Evolutionary conservation across 352 stramenopile genomes (phyloP).

Genomic region (Pythium volutum): DNA sequence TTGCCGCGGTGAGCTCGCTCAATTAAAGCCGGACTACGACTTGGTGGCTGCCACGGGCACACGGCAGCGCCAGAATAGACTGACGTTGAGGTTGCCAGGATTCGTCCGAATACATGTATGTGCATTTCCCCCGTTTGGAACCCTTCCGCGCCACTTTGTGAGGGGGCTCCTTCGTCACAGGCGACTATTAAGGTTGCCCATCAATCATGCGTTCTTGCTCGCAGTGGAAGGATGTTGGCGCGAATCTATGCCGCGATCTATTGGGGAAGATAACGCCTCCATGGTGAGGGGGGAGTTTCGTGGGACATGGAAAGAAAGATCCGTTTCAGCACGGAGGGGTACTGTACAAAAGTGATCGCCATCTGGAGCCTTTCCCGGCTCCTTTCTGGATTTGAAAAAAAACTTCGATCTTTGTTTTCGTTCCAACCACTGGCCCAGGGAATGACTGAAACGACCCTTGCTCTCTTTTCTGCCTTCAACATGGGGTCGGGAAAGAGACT

Average conservation of each 20-base stretch:
- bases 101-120: not conserved
- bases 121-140: not conserved
- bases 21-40: too few relatives aligned
- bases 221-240: too few relatives aligned
- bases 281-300: constrained; percentile 1
- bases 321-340: constrained; percentile 6
- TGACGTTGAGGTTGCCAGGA: not conserved
- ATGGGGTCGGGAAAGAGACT: constrained; percentile 10
- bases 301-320: constrained; percentile 20
- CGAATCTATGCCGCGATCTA: too few relatives aligned
- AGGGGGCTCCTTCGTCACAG: not conserved
- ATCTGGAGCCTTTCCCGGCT: constrained; percentile 19
- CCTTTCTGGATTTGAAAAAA: constrained; percentile 4
- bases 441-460: constrained; percentile 22
- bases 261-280: constrained; percentile 14
- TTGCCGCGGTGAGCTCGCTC: too few relatives aligned
- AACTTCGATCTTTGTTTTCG: constrained; percentile 11
- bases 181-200: too few relatives aligned
- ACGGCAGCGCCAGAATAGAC: too few relatives aligned
- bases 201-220: too few relatives aligned
- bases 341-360: constrained; percentile 9
- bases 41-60: not conserved
- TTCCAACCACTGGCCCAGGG: not conserved
- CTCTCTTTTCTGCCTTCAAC: constrained; percentile 6
- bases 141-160: not conserved